Percentiles rank a stretch among this genome's conserved stretches.
phyloP scores from a whole-genome alignment of 129 eudicot species.

The Tagetes patula region DNA sequence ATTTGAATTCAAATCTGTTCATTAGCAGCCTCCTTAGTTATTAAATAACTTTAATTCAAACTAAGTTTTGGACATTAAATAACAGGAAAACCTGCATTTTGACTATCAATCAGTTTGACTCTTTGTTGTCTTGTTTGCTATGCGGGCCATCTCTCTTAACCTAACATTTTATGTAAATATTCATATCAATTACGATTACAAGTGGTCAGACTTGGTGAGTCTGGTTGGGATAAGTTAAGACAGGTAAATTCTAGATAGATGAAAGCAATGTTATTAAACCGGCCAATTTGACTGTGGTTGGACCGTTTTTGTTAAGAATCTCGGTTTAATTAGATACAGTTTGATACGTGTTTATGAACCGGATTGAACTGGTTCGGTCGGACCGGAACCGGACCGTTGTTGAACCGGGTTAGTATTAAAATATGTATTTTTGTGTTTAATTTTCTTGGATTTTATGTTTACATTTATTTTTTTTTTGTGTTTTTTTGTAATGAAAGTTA shows the following conservation, averaged over 20 bases:
- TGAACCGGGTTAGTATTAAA: no score
- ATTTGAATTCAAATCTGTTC: slow-evolving; percentile 15
- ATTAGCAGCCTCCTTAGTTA: slow-evolving; percentile 22
- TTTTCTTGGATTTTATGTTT: no score
- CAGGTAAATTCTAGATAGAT: not conserved
- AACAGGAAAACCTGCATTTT: not conserved
- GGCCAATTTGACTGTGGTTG: no score
- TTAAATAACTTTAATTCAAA: slow-evolving; percentile 2
- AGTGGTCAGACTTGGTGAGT: not conserved
- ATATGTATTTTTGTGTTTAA: no score
- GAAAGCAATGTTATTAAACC: no score
- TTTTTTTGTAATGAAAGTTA: no score
- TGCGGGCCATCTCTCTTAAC: not conserved
- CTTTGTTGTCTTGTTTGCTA: not conserved
- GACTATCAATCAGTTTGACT: slow-evolving; percentile 10
- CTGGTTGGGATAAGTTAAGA: not conserved
- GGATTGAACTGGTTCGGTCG: no score
- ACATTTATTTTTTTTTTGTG: no score
- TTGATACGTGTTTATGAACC: no score
- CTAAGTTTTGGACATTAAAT: slow-evolving; percentile 1
- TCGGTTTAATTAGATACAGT: no score
- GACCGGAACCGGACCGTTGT: no score
- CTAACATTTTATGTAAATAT: not conserved
- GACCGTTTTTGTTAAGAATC: no score
- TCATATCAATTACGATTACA: not conserved